phyloP scores from a whole-genome alignment of 2,329 filamentous ascomycete genomes.

The Onygenales sp. region DNA sequence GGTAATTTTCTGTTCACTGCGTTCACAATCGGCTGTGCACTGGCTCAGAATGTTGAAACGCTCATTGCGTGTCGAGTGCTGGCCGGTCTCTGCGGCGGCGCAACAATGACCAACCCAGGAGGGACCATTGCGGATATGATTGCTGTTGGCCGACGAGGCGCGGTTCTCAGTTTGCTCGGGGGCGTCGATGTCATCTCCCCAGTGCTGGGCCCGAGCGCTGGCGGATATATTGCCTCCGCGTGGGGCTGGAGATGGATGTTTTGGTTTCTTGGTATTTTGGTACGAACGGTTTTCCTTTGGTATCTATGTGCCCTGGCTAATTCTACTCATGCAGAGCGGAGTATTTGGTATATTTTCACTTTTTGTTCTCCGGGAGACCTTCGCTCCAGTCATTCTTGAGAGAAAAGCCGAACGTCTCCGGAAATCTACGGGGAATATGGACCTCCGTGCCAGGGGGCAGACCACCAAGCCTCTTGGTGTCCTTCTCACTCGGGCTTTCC shows the following conservation, averaged over 20 bases:
- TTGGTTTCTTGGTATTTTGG: not conserved
- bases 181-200: not conserved
- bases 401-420: too few species aligned
- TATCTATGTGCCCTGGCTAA: not conserved
- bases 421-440: too few species aligned
- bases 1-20: slow-evolving; percentile 43
- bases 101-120: not conserved
- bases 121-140: not conserved
- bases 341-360: too few species aligned
- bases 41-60: not conserved
- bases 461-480: too few species aligned
- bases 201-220: not conserved
- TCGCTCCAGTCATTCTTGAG: too few species aligned
- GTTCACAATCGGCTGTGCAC: slow-evolving; percentile 19
- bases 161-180: not conserved
- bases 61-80: not conserved
- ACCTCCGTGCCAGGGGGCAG: too few species aligned
- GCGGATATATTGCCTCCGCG: not conserved
- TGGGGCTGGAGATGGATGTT: not conserved
- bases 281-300: not conserved
- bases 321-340: not conserved
- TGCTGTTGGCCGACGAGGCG: not conserved
- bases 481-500: too few species aligned
- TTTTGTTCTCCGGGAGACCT: too few species aligned
- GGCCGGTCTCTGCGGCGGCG: not conserved